phyloP scores from a whole-genome alignment of 352 stramenopile species.

The Stramenopiles sp. region DNA sequence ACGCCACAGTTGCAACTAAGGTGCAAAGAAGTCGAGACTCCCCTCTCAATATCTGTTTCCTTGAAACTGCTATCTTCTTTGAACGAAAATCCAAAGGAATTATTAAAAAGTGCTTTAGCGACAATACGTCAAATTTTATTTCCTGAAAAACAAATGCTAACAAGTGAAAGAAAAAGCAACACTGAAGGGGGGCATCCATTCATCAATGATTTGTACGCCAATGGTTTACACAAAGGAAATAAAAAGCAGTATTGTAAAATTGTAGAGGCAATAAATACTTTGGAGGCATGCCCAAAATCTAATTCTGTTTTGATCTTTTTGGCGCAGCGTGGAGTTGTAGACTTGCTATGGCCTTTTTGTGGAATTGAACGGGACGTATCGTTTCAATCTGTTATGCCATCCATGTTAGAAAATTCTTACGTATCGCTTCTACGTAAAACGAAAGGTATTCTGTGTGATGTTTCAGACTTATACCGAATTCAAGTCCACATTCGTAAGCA shows the following conservation, averaged over 20 bases:
- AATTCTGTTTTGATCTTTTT: slow-evolving; percentile 9
- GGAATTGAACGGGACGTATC: not conserved
- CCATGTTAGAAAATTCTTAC: not conserved
- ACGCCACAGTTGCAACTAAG: too few relatives aligned
- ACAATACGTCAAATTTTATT: too few relatives aligned
- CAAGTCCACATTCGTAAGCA: not conserved
- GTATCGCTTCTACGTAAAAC: not conserved
- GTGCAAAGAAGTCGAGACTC: too few relatives aligned
- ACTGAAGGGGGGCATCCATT: not conserved
- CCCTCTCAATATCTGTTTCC: too few relatives aligned
- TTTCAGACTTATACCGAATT: not conserved
- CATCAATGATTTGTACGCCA: not conserved
- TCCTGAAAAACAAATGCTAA: too few relatives aligned
- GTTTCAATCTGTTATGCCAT: not conserved
- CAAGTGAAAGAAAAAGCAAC: too few relatives aligned
- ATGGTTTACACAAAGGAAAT: not conserved
- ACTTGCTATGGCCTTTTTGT: not conserved
- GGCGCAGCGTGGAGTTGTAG: not conserved
- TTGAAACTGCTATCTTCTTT: too few relatives aligned
- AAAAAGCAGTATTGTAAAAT: not conserved
- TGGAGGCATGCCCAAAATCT: not conserved
- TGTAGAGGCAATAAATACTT: not conserved
- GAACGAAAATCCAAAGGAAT: too few relatives aligned
- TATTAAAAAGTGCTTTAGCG: too few relatives aligned
- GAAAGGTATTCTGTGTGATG: not conserved